Base-by-base conservation (phyloP, 768 basidiomycete genomes). In the Baorangia bicolor region DNA sequence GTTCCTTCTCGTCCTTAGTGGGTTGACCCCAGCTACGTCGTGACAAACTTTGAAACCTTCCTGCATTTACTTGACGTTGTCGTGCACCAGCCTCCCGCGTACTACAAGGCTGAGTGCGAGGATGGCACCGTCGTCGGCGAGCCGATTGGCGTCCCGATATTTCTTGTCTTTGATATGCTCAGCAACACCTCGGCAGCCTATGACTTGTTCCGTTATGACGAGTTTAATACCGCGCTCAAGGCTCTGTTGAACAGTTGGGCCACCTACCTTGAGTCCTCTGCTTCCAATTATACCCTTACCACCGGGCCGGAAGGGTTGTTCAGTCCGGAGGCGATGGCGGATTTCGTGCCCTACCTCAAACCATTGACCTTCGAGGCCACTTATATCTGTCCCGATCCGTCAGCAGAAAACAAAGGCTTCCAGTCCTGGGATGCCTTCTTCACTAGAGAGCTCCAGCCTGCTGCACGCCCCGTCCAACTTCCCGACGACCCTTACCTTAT, bases 341-440 rank as follows among this genome's bases (percentile, higher is more conserved):
- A n/a, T n/a, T n/a, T n/a, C n/a, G n/a, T n/a, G n/a, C n/a, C n/a
- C n/a, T n/a, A n/a, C n/a, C n/a, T n/a, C n/a, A n/a, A n/a, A n/a
- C n/a, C n/a, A n/a, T n/a, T n/a, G n/a, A n/a, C n/a, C n/a, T n/a
- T n/a, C n/a, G n/a, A n/a, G n/a, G n/a, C n/a, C n/a, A n/a, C n/a
- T n/a, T n/a, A n/a, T n/a, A n/a, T n/a, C n/a, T n/a, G n/a, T n/a
- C n/a, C n/a, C n/a, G n/a, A n/a, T n/a, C n/a, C n/a, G n/a, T n/a
- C n/a, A n/a, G n/a, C n/a, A n/a, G n/a, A n/a, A n/a, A n/a, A n/a
- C n/a, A n/a, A n/a, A n/a, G n/a, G n/a, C n/a, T n/a, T n/a, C n/a
- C n/a, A n/a, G n/a, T 75, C 74, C 27, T 80, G 69, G 81, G 83
- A 85, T 55, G 69, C 77, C 51, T 85, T 85, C 73, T 87, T 87